Conservation (phyloP, 2,329 filamentous ascomycete genomes). For the Colletotrichum sp. region DNA sequence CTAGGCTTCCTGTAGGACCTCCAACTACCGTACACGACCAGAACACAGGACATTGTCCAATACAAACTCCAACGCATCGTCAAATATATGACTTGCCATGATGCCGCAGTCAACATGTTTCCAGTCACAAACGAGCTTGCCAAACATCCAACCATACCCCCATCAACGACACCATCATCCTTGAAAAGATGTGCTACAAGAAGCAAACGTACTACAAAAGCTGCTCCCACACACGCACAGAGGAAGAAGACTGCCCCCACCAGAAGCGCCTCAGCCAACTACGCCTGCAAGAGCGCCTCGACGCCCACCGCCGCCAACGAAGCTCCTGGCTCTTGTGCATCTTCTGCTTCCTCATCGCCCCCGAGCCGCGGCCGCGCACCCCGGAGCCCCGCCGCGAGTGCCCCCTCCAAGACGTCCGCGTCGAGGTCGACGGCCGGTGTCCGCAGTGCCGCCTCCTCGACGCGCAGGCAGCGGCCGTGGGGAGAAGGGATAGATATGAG, state of each 20-base stretch:
- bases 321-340: background rate
- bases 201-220: conserved; percentile 1
- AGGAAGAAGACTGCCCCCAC: background rate
- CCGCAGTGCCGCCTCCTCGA: background rate
- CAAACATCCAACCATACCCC: background rate
- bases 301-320: background rate
- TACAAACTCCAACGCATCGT: background rate
- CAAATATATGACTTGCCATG: background rate
- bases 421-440: background rate
- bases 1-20: background rate
- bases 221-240: background rate
- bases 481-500: background rate
- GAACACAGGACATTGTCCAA: background rate
- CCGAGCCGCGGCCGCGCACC: background rate
- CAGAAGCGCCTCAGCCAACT: background rate
- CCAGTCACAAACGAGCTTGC: background rate
- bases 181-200: background rate
- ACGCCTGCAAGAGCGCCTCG: background rate
- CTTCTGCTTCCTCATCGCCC: background rate
- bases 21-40: background rate
- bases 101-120: background rate
- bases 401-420: background rate
- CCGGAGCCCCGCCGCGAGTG: background rate
- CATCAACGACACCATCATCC: background rate
- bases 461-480: background rate